Evolutionary conservation across 164 flowering plant genomes (phyloP).

Genomic region (Magnolia changhungtana): DNA sequence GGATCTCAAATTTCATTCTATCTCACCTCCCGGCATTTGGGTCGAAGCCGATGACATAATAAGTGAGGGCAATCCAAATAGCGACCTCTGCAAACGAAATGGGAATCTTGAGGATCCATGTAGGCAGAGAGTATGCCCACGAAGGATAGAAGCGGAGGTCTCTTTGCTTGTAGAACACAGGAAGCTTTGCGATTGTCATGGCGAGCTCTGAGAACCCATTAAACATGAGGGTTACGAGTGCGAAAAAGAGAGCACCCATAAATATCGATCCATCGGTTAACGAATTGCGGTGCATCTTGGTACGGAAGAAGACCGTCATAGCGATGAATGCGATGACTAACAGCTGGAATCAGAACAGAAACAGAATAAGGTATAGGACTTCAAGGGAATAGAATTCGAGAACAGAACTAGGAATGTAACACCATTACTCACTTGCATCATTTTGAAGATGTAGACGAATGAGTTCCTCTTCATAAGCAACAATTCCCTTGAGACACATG

Average conservation of each 20-base stretch:
- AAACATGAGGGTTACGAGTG: constrained; percentile 11
- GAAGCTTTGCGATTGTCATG: constrained; percentile 21
- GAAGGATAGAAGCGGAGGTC: constrained; percentile 21
- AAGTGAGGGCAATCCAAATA: constrained; percentile 12
- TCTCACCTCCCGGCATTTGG: constrained; percentile 22
- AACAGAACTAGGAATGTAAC: neutral
- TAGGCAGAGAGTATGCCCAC: constrained; percentile 17
- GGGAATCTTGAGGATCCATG: constrained; percentile 20
- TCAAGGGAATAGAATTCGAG: neutral
- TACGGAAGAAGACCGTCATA: constrained; percentile 20
- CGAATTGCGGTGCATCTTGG: constrained; percentile 16
- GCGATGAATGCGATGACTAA: constrained; percentile 7
- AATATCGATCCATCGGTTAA: constrained; percentile 13
- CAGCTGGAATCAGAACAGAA: constrained; percentile 11
- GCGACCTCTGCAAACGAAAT: constrained; percentile 13
- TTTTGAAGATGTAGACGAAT: constrained; percentile 55
- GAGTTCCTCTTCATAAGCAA: constrained; percentile 75
- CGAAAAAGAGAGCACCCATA: constrained; percentile 19
- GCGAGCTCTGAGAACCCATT: constrained; percentile 18
- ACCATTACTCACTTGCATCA: constrained; percentile 38
- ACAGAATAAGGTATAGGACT: neutral
- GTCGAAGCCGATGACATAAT: constrained; percentile 20
- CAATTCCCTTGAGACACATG: constrained; percentile 53
- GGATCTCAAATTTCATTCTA: neutral
- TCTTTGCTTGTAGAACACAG: constrained; percentile 22